These are phyloP conservation scores for Colletotrichum acutatum DNA, from an alignment of 2,329 filamentous ascomycete species.

Conservation along the genomic window DNA sequence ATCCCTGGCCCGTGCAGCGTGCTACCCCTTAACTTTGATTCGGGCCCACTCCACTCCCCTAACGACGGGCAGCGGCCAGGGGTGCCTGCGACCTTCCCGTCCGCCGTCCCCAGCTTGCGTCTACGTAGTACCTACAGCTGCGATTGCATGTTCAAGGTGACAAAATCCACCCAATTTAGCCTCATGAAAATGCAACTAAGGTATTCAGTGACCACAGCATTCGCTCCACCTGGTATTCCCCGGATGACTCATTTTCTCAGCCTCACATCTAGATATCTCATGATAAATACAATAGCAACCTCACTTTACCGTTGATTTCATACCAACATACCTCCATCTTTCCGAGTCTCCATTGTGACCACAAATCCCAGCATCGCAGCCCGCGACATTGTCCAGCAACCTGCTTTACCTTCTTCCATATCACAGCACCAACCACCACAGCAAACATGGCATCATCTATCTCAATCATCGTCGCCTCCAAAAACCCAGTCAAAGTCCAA, in stretches of 20 bases:
- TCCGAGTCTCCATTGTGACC: neutral
- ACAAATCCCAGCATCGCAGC: no score
- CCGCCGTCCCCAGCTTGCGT: no score
- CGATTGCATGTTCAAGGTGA: no score
- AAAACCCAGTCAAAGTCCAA: slow-evolving; percentile 52
- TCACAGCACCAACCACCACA: neutral
- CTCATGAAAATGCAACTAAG: neutral
- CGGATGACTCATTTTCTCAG: neutral
- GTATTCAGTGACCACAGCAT: neutral
- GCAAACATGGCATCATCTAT: neutral
- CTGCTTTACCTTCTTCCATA: no score
- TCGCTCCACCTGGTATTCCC: neutral
- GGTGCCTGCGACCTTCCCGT: neutral
- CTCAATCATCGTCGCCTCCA: slow-evolving; percentile 46
- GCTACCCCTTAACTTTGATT: slow-evolving; percentile 30
- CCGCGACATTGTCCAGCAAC: neutral
- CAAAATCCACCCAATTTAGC: neutral
- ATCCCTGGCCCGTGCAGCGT: slow-evolving; percentile 25
- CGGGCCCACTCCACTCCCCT: slow-evolving; percentile 6
- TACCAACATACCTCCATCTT: neutral
- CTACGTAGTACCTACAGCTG: no score
- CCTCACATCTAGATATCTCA: neutral
- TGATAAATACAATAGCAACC: neutral
- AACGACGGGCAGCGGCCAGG: neutral
- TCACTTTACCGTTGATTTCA: neutral